These are phyloP conservation scores for Boletus sensibilis DNA, from an alignment of 768 basidiomycete genomes.

Conservation along the genomic window DNA sequence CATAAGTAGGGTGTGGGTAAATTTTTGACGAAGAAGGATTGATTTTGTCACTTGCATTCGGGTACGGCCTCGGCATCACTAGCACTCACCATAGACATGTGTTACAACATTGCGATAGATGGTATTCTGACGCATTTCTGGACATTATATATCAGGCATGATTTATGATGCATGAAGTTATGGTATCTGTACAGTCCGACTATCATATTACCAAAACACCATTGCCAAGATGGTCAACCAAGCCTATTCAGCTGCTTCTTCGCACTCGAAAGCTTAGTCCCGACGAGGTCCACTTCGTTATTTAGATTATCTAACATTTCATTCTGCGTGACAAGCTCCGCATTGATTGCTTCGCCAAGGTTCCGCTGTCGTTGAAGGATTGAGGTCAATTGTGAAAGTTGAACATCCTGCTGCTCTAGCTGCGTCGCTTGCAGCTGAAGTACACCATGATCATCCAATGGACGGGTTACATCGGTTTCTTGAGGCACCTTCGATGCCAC, in stretches of 20 bases:
- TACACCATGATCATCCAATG: slow-evolving; percentile 81
- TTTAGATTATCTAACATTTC: slow-evolving; percentile 82
- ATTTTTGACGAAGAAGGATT: slow-evolving; percentile 41
- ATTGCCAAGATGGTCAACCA: slow-evolving; percentile 39
- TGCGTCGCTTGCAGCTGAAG: slow-evolving; percentile 76
- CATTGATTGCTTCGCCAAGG: slow-evolving; percentile 81
- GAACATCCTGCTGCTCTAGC: slow-evolving; percentile 80
- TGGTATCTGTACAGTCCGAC: slow-evolving; percentile 25
- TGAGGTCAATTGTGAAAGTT: slow-evolving; percentile 76
- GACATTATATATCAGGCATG: slow-evolving; percentile 6
- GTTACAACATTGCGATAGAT: slow-evolving; percentile 19
- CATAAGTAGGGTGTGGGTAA: slow-evolving; percentile 55
- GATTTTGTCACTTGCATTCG: neutral
- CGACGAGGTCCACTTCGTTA: slow-evolving; percentile 72
- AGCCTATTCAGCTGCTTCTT: slow-evolving; percentile 83
- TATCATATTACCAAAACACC: neutral
- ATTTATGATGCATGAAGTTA: neutral
- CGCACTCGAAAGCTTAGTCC: slow-evolving; percentile 72
- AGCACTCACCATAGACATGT: slow-evolving; percentile 32
- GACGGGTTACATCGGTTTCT: slow-evolving; percentile 85
- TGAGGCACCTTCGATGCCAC: slow-evolving; percentile 49
- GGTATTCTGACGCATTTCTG: slow-evolving; percentile 16
- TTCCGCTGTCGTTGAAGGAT: slow-evolving; percentile 83
- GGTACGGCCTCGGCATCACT: slow-evolving; percentile 11
- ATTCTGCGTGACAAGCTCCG: slow-evolving; percentile 80